phyloP scores from a whole-genome alignment of 1,139 yeast genomes.

The Kurtzmaniella quercitrusa region DNA sequence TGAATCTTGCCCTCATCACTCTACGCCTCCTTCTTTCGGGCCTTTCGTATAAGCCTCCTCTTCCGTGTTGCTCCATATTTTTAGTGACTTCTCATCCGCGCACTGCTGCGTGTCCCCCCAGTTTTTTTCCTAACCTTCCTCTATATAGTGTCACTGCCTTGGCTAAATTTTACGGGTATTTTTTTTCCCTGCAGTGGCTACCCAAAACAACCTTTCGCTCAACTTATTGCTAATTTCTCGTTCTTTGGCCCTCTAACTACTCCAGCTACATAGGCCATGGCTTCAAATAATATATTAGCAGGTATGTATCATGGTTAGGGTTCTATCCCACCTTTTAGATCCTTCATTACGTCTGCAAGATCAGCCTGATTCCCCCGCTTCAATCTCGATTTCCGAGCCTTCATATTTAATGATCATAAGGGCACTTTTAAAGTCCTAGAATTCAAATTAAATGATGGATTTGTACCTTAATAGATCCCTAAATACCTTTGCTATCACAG shows the following conservation, averaged over 20 bases:
- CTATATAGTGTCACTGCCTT: background rate
- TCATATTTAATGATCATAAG: too few relatives aligned
- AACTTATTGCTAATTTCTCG: background rate
- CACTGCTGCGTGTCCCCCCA: background rate
- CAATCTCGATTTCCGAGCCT: too few relatives aligned
- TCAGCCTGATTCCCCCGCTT: too few relatives aligned
- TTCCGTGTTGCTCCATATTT: background rate
- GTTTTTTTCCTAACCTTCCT: background rate
- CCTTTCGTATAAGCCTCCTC: background rate
- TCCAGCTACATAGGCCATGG: background rate
- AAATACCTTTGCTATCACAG: too few relatives aligned
- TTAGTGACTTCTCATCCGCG: background rate
- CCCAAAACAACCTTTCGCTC: background rate
- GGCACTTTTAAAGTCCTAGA: too few relatives aligned
- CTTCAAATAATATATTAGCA: background rate
- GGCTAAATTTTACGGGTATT: background rate
- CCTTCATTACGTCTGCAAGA: too few relatives aligned
- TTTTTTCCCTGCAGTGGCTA: background rate
- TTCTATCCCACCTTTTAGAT: background rate
- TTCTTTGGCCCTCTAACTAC: background rate
- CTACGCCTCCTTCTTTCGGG: background rate
- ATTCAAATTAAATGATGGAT: too few relatives aligned
- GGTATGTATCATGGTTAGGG: background rate
- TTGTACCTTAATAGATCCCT: too few relatives aligned
- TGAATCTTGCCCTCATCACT: background rate